These are phyloP conservation scores for Aspergillus sclerotioniger DNA, from an alignment of 495 filamentous ascomycete species.

Conservation along the genomic window DNA sequence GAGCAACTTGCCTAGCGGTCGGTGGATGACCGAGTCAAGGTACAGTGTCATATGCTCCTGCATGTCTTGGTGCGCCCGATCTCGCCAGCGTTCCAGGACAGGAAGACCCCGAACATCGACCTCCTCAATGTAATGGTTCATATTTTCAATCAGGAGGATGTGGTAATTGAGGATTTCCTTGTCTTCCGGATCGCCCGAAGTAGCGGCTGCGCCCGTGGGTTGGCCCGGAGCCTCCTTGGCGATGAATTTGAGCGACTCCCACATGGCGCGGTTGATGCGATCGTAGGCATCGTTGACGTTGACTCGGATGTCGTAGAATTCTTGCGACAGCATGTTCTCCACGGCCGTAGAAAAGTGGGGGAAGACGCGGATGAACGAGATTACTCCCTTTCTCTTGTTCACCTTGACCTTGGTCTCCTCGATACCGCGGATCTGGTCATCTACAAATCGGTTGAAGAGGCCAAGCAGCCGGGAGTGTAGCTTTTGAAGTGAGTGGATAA, in stretches of 20 bases:
- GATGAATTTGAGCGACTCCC: constrained; percentile 92
- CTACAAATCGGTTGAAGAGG: constrained; percentile 83
- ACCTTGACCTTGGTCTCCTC: constrained; percentile 99
- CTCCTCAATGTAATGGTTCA: constrained; percentile 96
- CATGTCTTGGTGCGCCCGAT: constrained; percentile 73
- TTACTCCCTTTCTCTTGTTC: constrained; percentile 96
- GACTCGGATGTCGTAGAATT: constrained; percentile 62
- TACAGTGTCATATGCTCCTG: constrained; percentile 87
- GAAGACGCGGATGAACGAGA: constrained; percentile 90
- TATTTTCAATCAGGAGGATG: constrained; percentile 95
- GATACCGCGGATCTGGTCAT: constrained; percentile 91
- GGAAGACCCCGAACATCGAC: constrained; percentile 71
- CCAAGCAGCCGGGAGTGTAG: constrained; percentile 71
- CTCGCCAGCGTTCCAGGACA: constrained; percentile 77
- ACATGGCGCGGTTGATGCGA: constrained; percentile 92
- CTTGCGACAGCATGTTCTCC: constrained; percentile 73
- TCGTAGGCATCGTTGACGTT: constrained; percentile 85
- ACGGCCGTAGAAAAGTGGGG: constrained; percentile 76
- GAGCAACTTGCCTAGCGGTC: constrained; percentile 84
- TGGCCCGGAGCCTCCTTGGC: constrained; percentile 82
- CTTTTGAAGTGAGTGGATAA: constrained; percentile 74
- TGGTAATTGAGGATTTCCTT: constrained; percentile 96
- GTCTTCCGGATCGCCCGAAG: constrained; percentile 73
- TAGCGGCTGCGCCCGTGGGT: constrained; percentile 46
- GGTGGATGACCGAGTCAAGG: constrained; percentile 79